phyloP scores from a whole-genome alignment of 805 yeast species.

The Saturnispora silvae region DNA sequence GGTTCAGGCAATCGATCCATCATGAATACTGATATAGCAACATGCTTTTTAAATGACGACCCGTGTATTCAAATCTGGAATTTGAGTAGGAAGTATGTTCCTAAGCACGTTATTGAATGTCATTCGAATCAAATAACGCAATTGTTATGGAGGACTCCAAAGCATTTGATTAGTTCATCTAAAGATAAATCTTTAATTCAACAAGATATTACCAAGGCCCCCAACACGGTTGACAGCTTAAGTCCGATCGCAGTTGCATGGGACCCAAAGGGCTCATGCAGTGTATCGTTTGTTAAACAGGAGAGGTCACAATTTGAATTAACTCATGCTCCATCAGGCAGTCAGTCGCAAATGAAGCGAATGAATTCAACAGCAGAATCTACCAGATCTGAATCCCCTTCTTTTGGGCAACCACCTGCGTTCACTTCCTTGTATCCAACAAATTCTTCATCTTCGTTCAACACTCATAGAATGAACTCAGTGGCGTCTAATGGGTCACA shows the following conservation, averaged over 20 bases:
- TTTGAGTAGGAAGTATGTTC: conserved; percentile 60
- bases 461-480: conserved; percentile 3
- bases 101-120: conserved; percentile 41
- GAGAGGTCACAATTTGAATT: conserved; percentile 32
- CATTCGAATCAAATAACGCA: conserved; percentile 46
- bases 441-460: background rate
- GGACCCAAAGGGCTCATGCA: conserved; percentile 37
- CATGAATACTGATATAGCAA: conserved; percentile 57
- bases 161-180: conserved; percentile 37
- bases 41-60: conserved; percentile 65
- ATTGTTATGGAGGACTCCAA: conserved; percentile 42
- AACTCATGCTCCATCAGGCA: background rate
- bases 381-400: background rate
- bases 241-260: conserved; percentile 45
- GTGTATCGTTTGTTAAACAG: conserved; percentile 44
- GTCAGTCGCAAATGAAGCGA: conserved; percentile 6
- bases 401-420: background rate
- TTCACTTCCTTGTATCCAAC: background rate
- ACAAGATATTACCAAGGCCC: conserved; percentile 36
- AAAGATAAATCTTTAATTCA: conserved; percentile 39
- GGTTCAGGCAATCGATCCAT: conserved; percentile 31
- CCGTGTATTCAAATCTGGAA: conserved; percentile 61
- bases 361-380: conserved; percentile 8
- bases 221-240: conserved; percentile 38
- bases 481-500: conserved; percentile 3